phyloP scores from a whole-genome alignment of 176 grass and related monocot genomes.

The Microstegium vimineum region DNA sequence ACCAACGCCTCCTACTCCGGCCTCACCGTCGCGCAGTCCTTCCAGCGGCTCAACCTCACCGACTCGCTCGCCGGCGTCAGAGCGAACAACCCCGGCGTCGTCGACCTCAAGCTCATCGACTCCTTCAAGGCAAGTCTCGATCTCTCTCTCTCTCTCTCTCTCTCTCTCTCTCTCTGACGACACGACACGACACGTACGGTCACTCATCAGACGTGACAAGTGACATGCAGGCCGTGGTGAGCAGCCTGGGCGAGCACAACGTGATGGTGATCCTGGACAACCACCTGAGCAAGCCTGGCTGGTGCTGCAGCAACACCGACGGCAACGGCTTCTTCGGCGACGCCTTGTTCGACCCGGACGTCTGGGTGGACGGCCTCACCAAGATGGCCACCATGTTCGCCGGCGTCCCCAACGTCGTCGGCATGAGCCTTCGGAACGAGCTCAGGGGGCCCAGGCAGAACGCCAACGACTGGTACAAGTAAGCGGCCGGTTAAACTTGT shows the following conservation, averaged over 20 bases:
- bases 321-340: conserved; percentile 93
- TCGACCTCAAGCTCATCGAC: conserved; percentile 73
- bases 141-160: too few relatives aligned
- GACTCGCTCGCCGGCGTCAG: conserved; percentile 44
- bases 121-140: conserved; percentile 51
- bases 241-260: conserved; percentile 53
- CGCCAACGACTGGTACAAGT: conserved; percentile 81
- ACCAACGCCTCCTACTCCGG: conserved; percentile 54
- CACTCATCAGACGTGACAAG: not conserved
- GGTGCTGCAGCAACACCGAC: conserved; percentile 69
- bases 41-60: conserved; percentile 56
- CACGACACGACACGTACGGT: too few relatives aligned
- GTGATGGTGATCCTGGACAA: conserved; percentile 95
- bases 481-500: not conserved
- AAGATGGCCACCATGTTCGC: conserved; percentile 68
- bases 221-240: conserved; percentile 67
- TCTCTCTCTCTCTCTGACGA: not conserved
- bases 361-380: conserved; percentile 63
- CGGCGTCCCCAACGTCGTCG: conserved; percentile 50
- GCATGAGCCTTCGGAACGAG: conserved; percentile 95
- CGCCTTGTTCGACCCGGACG: conserved; percentile 60
- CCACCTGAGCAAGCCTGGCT: conserved; percentile 81
- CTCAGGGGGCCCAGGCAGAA: conserved; percentile 68
- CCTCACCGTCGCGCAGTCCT: conserved; percentile 64
- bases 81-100: conserved; percentile 59